Evolutionary conservation across 176 grass and related monocot species (phyloP).

Genomic region (Alopecurus myosuroides): DNA sequence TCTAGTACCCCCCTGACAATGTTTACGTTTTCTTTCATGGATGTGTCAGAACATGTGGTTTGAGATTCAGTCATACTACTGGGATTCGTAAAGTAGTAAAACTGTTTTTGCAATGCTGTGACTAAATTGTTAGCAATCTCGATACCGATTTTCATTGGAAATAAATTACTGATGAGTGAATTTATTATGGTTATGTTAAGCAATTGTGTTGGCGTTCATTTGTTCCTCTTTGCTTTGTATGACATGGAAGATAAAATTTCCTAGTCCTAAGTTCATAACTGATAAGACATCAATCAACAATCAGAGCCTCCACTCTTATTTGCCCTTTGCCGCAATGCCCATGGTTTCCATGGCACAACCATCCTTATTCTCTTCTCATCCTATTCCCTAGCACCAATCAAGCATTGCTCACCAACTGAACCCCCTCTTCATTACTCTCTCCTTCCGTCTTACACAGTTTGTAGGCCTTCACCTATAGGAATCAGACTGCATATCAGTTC

Average conservation of each 20-base stretch:
- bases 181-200: not conserved
- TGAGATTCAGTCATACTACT: not conserved
- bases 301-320: no score
- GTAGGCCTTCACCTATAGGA: not conserved
- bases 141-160: not conserved
- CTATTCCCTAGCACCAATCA: slow-evolving; percentile 25
- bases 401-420: slow-evolving; percentile 17
- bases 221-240: not conserved
- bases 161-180: not conserved
- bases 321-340: no score
- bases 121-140: not conserved
- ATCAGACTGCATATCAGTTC: slow-evolving; percentile 14
- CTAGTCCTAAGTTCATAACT: no score
- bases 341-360: slow-evolving; percentile 14
- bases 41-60: not conserved
- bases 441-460: slow-evolving; percentile 14
- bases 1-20: not conserved
- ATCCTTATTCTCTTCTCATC: slow-evolving; percentile 33
- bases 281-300: no score
- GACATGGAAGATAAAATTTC: not conserved
- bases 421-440: not conserved
- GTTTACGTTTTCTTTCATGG: not conserved
- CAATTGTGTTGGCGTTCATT: not conserved
- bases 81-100: not conserved
- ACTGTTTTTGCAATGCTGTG: not conserved